Conservation (phyloP, 352 stramenopile genomes). For the Elongisporangium senticosum region DNA sequence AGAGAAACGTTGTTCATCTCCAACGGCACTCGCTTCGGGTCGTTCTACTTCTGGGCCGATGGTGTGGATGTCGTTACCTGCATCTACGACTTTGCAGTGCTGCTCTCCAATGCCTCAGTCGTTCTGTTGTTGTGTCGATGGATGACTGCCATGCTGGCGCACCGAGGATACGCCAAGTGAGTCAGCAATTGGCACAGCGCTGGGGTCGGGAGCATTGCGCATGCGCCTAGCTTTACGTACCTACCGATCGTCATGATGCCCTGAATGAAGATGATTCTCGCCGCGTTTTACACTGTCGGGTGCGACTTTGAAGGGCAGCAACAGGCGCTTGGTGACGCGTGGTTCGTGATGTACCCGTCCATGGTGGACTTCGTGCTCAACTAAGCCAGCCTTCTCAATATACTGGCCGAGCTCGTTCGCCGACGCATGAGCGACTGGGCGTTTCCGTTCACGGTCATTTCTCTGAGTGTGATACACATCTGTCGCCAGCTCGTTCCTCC, state of each 20-base stretch:
- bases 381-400: constrained; percentile 17
- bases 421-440: constrained; percentile 13
- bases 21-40: constrained; percentile 19
- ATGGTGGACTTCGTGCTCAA: constrained; percentile 18
- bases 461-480: constrained; percentile 15
- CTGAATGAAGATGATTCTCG: constrained; percentile 10
- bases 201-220: constrained; percentile 13
- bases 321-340: constrained; percentile 11
- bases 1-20: constrained; percentile 1
- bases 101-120: constrained; percentile 32
- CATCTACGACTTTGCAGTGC: constrained; percentile 24
- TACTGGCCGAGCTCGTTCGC: constrained; percentile 7
- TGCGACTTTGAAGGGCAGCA: constrained; percentile 19
- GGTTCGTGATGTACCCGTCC: constrained; percentile 19
- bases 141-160: constrained; percentile 12
- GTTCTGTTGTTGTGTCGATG: constrained; percentile 24
- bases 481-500: constrained; percentile 1
- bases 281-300: constrained; percentile 16
- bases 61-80: constrained; percentile 6
- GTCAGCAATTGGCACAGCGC: constrained; percentile 3
- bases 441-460: constrained; percentile 13
- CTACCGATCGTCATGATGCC: constrained; percentile 16
- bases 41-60: constrained; percentile 19
- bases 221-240: constrained; percentile 9
- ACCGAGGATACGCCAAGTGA: background rate